Conservation (phyloP, 2,329 filamentous ascomycete genomes). For the Penicillium corylophilum region DNA sequence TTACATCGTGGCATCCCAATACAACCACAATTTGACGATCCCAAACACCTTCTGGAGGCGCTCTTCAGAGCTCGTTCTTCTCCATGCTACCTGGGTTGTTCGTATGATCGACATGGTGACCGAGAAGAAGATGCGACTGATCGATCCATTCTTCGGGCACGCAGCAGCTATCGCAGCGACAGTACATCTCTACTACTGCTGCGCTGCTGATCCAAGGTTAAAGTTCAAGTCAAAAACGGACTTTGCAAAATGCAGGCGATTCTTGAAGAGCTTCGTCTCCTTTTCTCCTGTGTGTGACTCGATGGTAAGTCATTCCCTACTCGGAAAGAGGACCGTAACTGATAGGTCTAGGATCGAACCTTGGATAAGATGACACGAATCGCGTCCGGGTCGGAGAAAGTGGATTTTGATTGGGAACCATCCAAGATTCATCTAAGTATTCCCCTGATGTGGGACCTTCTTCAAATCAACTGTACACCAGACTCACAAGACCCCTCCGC, state of each 20-base stretch:
- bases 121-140: slow-evolving; percentile 51
- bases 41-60: slow-evolving; percentile 57
- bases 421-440: slow-evolving; percentile 55
- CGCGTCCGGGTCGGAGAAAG: slow-evolving; percentile 49
- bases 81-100: slow-evolving; percentile 56
- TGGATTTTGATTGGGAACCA: slow-evolving; percentile 55
- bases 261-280: slow-evolving; percentile 50
- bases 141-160: slow-evolving; percentile 55
- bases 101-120: slow-evolving; percentile 56
- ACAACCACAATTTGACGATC: slow-evolving; percentile 53
- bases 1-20: slow-evolving; percentile 53
- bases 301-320: slow-evolving; percentile 38
- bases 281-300: slow-evolving; percentile 49
- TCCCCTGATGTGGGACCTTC: slow-evolving; percentile 54
- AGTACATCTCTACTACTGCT: slow-evolving; percentile 56
- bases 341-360: slow-evolving; percentile 44
- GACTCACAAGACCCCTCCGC: slow-evolving; percentile 38
- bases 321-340: neutral
- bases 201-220: slow-evolving; percentile 49
- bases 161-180: slow-evolving; percentile 54
- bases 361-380: slow-evolving; percentile 52
- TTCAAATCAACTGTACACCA: slow-evolving; percentile 49
- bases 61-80: slow-evolving; percentile 52
- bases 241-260: slow-evolving; percentile 52
- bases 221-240: slow-evolving; percentile 55